A percentile compares a stretch with the other conserved stretches of the same genome.
Conservation (phyloP, 2,329 filamentous ascomycete species). For the Colletotrichum lini region DNA sequence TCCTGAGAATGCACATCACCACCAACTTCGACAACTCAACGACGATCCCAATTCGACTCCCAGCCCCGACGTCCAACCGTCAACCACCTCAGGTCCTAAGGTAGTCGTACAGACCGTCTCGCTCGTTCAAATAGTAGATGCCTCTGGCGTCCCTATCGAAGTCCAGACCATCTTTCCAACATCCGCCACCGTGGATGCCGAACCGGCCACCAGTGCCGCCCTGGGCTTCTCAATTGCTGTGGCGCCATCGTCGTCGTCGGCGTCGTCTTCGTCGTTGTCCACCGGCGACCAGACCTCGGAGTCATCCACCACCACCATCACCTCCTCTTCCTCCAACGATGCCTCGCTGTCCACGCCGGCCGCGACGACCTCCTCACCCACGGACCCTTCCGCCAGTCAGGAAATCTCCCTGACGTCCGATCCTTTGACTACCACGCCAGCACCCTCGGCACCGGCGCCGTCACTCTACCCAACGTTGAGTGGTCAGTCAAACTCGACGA, state of each 20-base stretch:
- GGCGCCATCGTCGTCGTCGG: background rate
- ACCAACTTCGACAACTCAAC: constrained; percentile 48
- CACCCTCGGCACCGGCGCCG: constrained; percentile 29
- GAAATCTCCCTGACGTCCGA: constrained; percentile 48
- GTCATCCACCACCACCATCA: constrained; percentile 14
- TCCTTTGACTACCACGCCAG: constrained; percentile 47
- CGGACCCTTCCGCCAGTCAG: constrained; percentile 43
- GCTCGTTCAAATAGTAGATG: constrained; percentile 67
- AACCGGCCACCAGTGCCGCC: constrained; percentile 26
- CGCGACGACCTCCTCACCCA: constrained; percentile 46
- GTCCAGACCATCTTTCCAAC: constrained; percentile 59
- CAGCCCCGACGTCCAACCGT: constrained; percentile 40
- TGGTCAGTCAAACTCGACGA: constrained; percentile 46
- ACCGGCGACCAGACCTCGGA: constrained; percentile 25
- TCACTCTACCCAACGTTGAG: constrained; percentile 40
- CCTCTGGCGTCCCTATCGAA: constrained; percentile 60
- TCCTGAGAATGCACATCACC: constrained; percentile 44
- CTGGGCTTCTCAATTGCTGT: constrained; percentile 32
- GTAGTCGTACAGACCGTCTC: constrained; percentile 70
- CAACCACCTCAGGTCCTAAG: constrained; percentile 45
- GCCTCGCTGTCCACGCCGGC: constrained; percentile 34
- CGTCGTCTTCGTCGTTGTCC: constrained; percentile 7
- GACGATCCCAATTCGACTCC: constrained; percentile 44
- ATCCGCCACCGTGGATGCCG: constrained; percentile 55
- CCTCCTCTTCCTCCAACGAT: constrained; percentile 9